Base-by-base conservation (phyloP, 2,329 filamentous ascomycete genomes). In the Claviceps sp. region DNA sequence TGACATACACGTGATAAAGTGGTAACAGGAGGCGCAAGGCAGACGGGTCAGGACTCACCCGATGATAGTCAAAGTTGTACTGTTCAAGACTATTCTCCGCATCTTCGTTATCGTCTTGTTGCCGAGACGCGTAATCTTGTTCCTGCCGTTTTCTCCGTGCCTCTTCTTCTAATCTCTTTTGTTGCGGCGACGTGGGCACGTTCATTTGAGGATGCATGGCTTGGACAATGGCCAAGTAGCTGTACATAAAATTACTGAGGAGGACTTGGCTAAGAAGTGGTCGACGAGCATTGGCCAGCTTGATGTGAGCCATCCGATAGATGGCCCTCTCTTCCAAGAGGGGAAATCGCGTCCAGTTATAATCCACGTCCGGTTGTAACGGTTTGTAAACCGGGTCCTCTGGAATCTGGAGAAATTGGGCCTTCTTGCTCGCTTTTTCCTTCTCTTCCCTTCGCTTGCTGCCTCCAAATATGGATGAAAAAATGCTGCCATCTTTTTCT, bases 171-270 rank as follows among this genome's bases (percentile, higher is more conserved):
- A 79, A 67, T 50, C 74, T 73, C 62, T 79, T 80, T 63, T 85
- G 83, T 60, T 89, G 88, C 38, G 86, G 82, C 16, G 86, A 90
- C 38, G 86, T 79, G n/a, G 88, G 88, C 44, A 95, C 84, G 61
- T 94, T 87, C 70, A 96, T 87, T 63, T 95, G 88, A 44, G 93
- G 93, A 67, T 98, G 93, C 88, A 96, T 96, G 62, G 94, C 89
- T 70, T 98, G 93, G 46, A 98, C 93, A 67, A 97, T 98, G 56
- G 93, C 93, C 57, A 98, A 78, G 66, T 98, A 98, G 53, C 89
- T 93, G 71, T 98, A 98, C 93, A 98, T 98, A 69, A 98, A 98
- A 67, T 98, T 98, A 70, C 90, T 96, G 59, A 98, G 78, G 54
- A 98, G 75, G 22, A 98, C 93, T 67, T 98, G 93, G 55, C 91